Evolutionary conservation across 2,329 filamentous ascomycete genomes (phyloP).

Genomic region (Lasiodiplodia gonubiensis): DNA sequence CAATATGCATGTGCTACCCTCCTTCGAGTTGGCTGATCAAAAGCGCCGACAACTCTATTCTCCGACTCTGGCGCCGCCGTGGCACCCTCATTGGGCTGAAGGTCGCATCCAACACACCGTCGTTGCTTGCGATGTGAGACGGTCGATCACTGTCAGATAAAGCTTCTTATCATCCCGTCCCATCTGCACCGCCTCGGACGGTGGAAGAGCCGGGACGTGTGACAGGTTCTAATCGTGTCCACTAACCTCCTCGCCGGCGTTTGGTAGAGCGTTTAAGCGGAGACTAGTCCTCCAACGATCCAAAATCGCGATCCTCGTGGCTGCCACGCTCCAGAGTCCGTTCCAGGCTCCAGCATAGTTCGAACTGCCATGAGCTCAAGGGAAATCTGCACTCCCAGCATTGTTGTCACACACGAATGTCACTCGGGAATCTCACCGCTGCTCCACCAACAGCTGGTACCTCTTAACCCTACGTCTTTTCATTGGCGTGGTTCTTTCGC

Average conservation of each 20-base stretch:
- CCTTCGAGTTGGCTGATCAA: constrained; percentile 1
- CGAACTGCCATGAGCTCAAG: background rate
- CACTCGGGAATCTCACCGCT: background rate
- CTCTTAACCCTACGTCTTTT: background rate
- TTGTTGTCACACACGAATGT: background rate
- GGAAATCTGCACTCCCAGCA: background rate
- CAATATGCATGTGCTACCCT: constrained; percentile 13
- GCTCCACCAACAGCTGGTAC: background rate
- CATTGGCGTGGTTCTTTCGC: constrained; percentile 1
- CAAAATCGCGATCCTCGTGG: background rate
- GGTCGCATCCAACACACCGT: background rate
- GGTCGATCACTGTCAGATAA: constrained; percentile 25
- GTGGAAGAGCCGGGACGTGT: background rate
- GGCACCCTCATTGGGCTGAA: background rate
- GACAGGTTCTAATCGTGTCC: background rate
- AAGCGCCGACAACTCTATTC: constrained; percentile 22
- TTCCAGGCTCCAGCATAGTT: background rate
- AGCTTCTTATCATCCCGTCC: constrained; percentile 15
- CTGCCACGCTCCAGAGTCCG: background rate
- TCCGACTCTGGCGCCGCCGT: constrained; percentile 9
- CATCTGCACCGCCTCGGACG: constrained; percentile 9
- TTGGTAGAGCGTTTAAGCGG: constrained; percentile 1
- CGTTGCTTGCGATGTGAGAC: constrained; percentile 4
- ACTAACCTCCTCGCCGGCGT: background rate
- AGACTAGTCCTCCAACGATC: background rate